These are phyloP conservation scores for Xylaria sp. DNA, from an alignment of 2,329 filamentous ascomycete species.

Conservation along the genomic window DNA sequence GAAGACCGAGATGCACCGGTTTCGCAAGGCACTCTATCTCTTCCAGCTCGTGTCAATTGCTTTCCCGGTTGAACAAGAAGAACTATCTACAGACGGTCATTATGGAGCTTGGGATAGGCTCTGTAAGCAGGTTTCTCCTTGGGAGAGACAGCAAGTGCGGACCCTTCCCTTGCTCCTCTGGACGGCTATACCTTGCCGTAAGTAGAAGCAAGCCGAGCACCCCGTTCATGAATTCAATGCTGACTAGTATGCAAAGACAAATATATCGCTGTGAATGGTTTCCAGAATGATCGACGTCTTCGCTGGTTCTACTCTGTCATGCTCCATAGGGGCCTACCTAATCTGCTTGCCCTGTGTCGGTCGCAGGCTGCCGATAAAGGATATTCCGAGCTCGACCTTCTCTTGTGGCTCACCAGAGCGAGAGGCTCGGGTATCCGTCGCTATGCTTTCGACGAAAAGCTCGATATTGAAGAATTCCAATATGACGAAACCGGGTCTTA, in stretches of 20 bases:
- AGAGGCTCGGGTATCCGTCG: not conserved
- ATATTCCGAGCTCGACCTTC: no score
- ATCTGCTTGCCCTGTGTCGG: no score
- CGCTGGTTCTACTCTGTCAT: no score
- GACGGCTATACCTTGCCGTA: not conserved
- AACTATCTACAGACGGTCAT: not conserved
- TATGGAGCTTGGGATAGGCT: not conserved
- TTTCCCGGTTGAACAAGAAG: not conserved
- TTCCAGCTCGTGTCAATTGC: not conserved
- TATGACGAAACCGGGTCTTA: not conserved
- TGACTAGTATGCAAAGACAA: no score
- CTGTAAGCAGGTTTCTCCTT: not conserved
- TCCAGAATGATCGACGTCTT: no score
- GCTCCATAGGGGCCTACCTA: no score
- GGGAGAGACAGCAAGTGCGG: conserved; percentile 6
- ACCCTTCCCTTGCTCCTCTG: not conserved
- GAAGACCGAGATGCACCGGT: not conserved
- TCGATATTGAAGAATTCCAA: not conserved
- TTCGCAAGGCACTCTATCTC: conserved; percentile 8
- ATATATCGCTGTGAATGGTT: no score
- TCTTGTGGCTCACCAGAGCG: no score
- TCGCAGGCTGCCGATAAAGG: no score
- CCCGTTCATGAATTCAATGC: no score
- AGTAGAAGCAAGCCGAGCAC: no score
- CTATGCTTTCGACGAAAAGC: not conserved